Conservation (phyloP, 192 early-diverging fungal genomes). For the Obelidium mucronatum region DNA sequence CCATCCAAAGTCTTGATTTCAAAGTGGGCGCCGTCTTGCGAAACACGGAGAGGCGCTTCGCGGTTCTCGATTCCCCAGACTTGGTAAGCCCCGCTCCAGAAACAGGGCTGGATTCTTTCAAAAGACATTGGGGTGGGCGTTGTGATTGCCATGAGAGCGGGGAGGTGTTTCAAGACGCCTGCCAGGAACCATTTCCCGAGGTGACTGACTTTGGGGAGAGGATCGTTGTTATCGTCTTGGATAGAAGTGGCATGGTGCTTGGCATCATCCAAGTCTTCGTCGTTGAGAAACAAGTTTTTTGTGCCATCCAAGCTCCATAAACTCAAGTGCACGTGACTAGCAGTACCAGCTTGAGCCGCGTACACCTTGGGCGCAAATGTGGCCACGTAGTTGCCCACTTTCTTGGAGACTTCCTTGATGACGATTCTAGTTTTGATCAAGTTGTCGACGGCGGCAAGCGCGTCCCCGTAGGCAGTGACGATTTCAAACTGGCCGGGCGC, state of each 20-base stretch:
- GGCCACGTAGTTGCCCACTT: neutral
- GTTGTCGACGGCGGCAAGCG: neutral
- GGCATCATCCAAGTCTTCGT: neutral
- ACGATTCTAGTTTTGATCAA: neutral
- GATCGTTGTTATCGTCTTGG: neutral
- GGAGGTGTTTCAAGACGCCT: conserved; percentile 11
- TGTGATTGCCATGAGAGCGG: conserved; percentile 12
- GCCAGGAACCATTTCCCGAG: neutral
- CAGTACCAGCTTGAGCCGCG: conserved; percentile 2
- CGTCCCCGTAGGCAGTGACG: conserved; percentile 2
- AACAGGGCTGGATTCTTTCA: conserved; percentile 9
- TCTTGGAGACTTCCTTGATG: neutral
- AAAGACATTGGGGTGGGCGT: conserved; percentile 12
- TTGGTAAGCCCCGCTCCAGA: conserved; percentile 22
- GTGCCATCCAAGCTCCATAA: neutral
- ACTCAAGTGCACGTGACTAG: conserved; percentile 2
- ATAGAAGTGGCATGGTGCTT: neutral
- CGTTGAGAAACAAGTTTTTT: neutral
- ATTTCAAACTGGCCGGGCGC: conserved; percentile 13
- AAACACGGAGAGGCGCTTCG: neutral
- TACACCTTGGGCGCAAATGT: conserved; percentile 19
- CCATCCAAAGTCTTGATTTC: conserved; percentile 11
- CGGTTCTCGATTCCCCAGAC: conserved; percentile 15
- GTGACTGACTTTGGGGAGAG: neutral
- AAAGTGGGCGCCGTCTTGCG: neutral